Base-by-base conservation (phyloP, 306 rosid genomes). In the Casuarina cunninghamiana region DNA sequence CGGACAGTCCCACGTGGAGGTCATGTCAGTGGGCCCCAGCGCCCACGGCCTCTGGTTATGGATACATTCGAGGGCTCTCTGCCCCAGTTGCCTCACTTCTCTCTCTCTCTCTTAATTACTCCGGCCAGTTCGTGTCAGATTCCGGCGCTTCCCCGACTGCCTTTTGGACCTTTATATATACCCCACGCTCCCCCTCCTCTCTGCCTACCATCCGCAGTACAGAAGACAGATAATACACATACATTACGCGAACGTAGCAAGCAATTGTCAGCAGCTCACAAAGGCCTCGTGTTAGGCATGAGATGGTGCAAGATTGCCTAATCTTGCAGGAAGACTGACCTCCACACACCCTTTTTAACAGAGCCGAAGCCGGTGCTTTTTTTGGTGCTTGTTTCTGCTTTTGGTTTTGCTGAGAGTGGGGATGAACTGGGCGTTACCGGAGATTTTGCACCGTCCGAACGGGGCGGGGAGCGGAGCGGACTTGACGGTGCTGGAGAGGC, bases 1-100 rank as follows among this genome's bases (percentile, higher is more conserved):
- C 71, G 84, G 70, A 79, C 90, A 87, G 16, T 39, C 61, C 69
- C 88, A 87, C 88, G 87, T 87, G 94, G 88, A 86, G 74, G 90
- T 90, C 91, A 86, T 88, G 58, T 88, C 91, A 78, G 87, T 63
- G 77, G 90, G 87, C 5, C 76, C 89, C 81, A 77, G 1, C 44
- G n/a, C 78, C 88, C 91, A 82, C 89, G 69, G 73, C 66, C 79
- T 71, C 39, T 76, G 21, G 80, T 78, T 79, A 81, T 87, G 90
- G 86, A 77, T 83, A 63, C 85, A 72, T 78, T 67, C 81, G 77
- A 43, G 73, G 82, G 61, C 82, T 54, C 79, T 73, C 79, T 75
- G 72, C 51, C 84, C 88, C 88, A 78, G 19, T 62, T 61, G 17
- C 79, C 50, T 45, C 63, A 41, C 35, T 1, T 6, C 35, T 21